Evolutionary conservation across 768 basidiomycete genomes (phyloP).

Genomic region (Guyanaporus albipodus): DNA sequence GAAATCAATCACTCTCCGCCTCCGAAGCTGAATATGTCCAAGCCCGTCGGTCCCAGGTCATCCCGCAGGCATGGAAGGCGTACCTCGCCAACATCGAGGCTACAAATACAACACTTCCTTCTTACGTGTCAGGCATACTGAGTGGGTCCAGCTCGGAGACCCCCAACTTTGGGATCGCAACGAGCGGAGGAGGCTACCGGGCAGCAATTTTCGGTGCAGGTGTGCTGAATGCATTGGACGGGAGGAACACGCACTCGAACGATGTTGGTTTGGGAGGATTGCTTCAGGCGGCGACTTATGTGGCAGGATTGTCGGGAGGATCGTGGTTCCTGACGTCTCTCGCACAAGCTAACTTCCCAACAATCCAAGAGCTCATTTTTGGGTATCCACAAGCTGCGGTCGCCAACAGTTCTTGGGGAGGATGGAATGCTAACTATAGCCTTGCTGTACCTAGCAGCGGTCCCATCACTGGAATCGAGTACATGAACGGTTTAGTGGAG

Average conservation of each 20-base stretch:
- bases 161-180: constrained; percentile 46
- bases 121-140: constrained; percentile 34
- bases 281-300: constrained; percentile 49
- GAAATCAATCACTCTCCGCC: constrained; percentile 32
- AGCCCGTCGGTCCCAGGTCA: constrained; percentile 30
- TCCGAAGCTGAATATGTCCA: constrained; percentile 38
- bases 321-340: constrained; percentile 39
- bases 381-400: constrained; percentile 20
- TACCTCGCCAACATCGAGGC: constrained; percentile 38
- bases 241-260: constrained; percentile 40
- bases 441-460: constrained; percentile 18
- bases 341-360: constrained; percentile 38
- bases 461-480: constrained; percentile 9
- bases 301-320: constrained; percentile 48
- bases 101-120: constrained; percentile 28
- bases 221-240: constrained; percentile 47
- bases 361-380: constrained; percentile 36
- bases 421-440: constrained; percentile 30
- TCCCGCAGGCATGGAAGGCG: constrained; percentile 36
- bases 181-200: constrained; percentile 54
- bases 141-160: constrained; percentile 14
- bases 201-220: constrained; percentile 54
- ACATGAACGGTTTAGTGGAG: constrained; percentile 17
- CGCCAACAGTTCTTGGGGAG: constrained; percentile 26
- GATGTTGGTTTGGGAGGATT: constrained; percentile 45